phyloP scores from a whole-genome alignment of 352 stramenopile genomes.

The Globisporangium alternatum region DNA sequence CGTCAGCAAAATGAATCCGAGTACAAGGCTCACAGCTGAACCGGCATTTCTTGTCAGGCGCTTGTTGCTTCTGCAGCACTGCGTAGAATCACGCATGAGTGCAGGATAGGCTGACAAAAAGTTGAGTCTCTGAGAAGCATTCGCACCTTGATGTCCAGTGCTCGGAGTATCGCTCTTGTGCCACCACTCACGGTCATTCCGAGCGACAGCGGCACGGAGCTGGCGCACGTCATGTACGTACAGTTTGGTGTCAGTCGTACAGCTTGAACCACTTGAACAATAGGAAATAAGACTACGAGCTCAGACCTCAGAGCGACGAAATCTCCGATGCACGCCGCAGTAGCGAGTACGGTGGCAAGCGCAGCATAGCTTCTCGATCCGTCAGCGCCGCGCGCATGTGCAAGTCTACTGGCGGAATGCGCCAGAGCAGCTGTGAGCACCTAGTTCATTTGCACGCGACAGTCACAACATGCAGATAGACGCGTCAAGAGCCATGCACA shows the following conservation, averaged over 20 bases:
- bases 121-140: not conserved
- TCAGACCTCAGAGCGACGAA: constrained; percentile 21
- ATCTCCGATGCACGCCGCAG: constrained; percentile 1
- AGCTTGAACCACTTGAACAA: not conserved
- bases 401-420: not conserved
- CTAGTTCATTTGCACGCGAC: not conserved
- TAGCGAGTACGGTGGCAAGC: not conserved
- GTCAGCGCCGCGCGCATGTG: not conserved
- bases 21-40: constrained; percentile 1
- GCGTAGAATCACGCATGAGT: not conserved
- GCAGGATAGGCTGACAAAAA: not conserved
- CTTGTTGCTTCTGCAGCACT: constrained; percentile 8
- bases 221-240: not conserved
- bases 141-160: constrained; percentile 10
- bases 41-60: not conserved
- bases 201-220: constrained; percentile 22
- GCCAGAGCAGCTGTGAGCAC: not conserved
- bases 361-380: not conserved
- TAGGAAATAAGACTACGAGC: no score
- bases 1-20: constrained; percentile 8
- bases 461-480: not conserved
- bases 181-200: constrained; percentile 10
- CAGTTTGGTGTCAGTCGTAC: no score
- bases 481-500: not conserved
- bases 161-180: constrained; percentile 10